These are phyloP conservation scores for Ophiostoma himal-ulmi DNA, from an alignment of 2,329 filamentous ascomycete genomes.

Conservation along the genomic window DNA sequence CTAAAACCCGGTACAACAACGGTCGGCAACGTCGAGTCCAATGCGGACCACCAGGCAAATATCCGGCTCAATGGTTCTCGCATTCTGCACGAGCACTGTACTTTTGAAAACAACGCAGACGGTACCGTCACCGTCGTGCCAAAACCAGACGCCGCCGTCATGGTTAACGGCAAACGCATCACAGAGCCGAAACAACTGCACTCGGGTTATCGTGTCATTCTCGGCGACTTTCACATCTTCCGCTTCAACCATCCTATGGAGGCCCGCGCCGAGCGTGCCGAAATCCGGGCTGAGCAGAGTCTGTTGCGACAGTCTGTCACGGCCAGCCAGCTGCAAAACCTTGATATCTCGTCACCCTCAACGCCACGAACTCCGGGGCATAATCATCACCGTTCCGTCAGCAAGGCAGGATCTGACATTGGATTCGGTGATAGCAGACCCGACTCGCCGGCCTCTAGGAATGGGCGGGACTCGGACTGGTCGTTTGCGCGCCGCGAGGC, in stretches of 20 bases:
- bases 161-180: constrained; percentile 93
- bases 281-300: constrained; percentile 72
- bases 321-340: constrained; percentile 52
- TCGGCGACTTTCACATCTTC: constrained; percentile 98
- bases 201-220: constrained; percentile 88
- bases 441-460: constrained; percentile 71
- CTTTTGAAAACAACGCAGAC: constrained; percentile 80
- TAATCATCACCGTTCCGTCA: constrained; percentile 79
- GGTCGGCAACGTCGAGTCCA: constrained; percentile 88
- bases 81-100: constrained; percentile 88
- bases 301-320: constrained; percentile 76
- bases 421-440: constrained; percentile 58
- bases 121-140: constrained; percentile 89
- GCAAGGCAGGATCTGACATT: constrained; percentile 70
- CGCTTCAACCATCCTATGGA: constrained; percentile 97
- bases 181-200: constrained; percentile 78
- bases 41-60: constrained; percentile 67
- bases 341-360: constrained; percentile 52
- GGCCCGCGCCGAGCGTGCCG: constrained; percentile 83
- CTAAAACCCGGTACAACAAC: constrained; percentile 91
- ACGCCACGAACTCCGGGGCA: constrained; percentile 58
- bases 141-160: constrained; percentile 85
- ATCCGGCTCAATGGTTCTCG: constrained; percentile 91
- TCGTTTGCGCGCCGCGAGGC: constrained; percentile 88
- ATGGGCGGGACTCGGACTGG: constrained; percentile 83